Evolutionary conservation across 192 early-diverging fungal genomes (phyloP).

Genomic region (Coemansia sp.): DNA sequence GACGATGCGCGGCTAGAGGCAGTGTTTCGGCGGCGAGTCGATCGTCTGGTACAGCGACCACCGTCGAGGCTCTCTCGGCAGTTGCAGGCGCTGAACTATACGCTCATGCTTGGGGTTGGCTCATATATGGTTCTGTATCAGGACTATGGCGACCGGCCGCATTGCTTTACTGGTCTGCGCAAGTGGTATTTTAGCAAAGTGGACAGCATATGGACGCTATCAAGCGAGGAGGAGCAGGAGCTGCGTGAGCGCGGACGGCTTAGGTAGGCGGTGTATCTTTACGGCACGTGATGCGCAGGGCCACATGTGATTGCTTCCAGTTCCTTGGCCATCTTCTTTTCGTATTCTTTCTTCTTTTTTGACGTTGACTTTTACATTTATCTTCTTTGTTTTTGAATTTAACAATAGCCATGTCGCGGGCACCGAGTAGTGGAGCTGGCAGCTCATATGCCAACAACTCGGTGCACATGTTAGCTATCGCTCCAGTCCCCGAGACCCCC

Average conservation of each 20-base stretch:
- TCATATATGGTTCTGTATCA: conserved; percentile 47
- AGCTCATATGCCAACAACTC: neutral
- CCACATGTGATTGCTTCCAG: no score
- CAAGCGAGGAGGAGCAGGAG: conserved; percentile 50
- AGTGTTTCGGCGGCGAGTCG: conserved; percentile 46
- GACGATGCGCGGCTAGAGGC: conserved; percentile 43
- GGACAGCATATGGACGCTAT: conserved; percentile 44
- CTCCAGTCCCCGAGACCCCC: conserved; percentile 3
- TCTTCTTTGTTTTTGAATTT: neutral
- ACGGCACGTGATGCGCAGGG: no score
- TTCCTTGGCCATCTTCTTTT: no score
- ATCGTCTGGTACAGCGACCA: conserved; percentile 35
- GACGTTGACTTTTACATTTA: neutral
- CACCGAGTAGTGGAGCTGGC: neutral
- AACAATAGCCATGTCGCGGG: neutral
- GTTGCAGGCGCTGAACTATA: conserved; percentile 46
- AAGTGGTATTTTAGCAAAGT: conserved; percentile 51
- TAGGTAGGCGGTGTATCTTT: neutral
- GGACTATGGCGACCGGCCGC: conserved; percentile 43
- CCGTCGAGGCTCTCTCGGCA: conserved; percentile 45
- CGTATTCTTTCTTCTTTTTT: neutral
- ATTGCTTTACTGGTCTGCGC: conserved; percentile 51
- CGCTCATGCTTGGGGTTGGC: conserved; percentile 50
- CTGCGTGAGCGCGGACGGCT: conserved; percentile 49
- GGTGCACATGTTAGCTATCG: neutral